Base-by-base conservation (phyloP, 1,284 basidiomycete species). In the Earliella scabrosa region DNA sequence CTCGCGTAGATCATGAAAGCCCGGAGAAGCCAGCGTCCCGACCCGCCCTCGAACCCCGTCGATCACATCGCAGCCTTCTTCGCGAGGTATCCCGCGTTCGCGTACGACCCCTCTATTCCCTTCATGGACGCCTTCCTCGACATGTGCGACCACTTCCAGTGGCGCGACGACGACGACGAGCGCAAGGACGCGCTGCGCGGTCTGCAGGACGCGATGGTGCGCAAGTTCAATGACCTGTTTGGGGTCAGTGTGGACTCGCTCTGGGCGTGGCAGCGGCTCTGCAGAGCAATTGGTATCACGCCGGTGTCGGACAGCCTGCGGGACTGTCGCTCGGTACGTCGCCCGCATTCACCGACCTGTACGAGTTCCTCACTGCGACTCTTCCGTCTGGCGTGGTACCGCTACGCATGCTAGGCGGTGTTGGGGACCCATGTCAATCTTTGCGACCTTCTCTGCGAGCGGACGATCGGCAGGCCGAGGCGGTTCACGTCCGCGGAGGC, bases 141-240 rank as follows among this genome's bases (percentile, higher is more conserved):
- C 16, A 20, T 65, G 34, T 57, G 50, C 51, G 4, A 44, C 14
- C 9, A 24, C 26, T 24, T 54, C 26, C 0, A 3, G 0, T 57
- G 58, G 63, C n/a, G 39, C 16, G 13, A 16, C 2, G 23, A 26
- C 11, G 16, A 35, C 7, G 13, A 13, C 3, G 35, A 45, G 40
- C 27, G 29, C 24, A 0, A 24, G n/a, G 23, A 20, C 52, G 23
- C 60, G 44, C 27, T 29, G 43, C 1, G 26, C 7, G 1, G 71
- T 66, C 54, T 63, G 24, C 23, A 65, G 21, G 52, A 65, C 18
- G 75, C 73, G 0, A 45, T 77, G n/a, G 70, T 66, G 0, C 20
- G 50, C 13, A 67, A 75, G 24, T 77, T 77, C 63, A 73, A 75
- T 46, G n/a, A 35, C 1, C 67, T 63, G 6, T 78, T 73, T 46